Percentiles rank a stretch among this genome's conserved stretches.
phyloP scores from a whole-genome alignment of 2,329 filamentous ascomycete genomes.

The Lachnellula subtilissima region DNA sequence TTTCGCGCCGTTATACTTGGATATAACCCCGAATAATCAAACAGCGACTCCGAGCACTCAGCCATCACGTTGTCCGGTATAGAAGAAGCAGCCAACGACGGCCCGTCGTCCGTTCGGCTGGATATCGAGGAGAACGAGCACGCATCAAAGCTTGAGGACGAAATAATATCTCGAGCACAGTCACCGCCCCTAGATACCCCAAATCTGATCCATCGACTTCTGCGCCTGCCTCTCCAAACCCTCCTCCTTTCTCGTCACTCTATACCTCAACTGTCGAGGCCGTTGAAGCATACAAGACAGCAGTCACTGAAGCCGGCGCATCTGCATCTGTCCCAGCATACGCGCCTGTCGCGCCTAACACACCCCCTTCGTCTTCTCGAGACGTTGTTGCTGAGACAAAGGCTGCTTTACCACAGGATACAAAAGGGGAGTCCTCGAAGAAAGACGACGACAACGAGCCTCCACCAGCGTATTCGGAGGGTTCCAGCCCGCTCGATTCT shows the following conservation, averaged over 20 bases:
- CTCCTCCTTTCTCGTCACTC: conserved; percentile 58
- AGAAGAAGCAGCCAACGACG: conserved; percentile 39
- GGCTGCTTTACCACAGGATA: conserved; percentile 74
- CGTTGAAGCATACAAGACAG: conserved; percentile 34
- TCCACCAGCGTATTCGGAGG: conserved; percentile 93
- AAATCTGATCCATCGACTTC: conserved; percentile 47
- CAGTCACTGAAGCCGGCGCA: conserved; percentile 34
- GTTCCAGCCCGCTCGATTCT: conserved; percentile 82
- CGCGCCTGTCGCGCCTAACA: conserved; percentile 39
- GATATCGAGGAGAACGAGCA: conserved; percentile 20
- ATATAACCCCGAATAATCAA: not conserved
- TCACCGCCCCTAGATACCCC: conserved; percentile 59
- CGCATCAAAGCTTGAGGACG: conserved; percentile 31
- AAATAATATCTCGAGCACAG: conserved; percentile 35
- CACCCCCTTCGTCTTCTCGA: conserved; percentile 31
- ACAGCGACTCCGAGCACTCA: conserved; percentile 12
- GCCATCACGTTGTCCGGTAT: conserved; percentile 45
- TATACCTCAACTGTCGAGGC: conserved; percentile 41
- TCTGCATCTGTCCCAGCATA: conserved; percentile 49
- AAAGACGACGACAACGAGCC: conserved; percentile 85
- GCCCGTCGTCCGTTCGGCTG: conserved; percentile 39
- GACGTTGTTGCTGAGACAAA: conserved; percentile 70
- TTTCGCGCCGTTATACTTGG: not conserved
- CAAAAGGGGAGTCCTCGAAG: conserved; percentile 67
- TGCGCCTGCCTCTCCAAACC: conserved; percentile 37